Percentiles rank a stretch among this genome's conserved stretches.
These are phyloP conservation scores for Insectozyma bohioensis DNA, from an alignment of 1,139 yeast genomes.

Conservation along the genomic window DNA sequence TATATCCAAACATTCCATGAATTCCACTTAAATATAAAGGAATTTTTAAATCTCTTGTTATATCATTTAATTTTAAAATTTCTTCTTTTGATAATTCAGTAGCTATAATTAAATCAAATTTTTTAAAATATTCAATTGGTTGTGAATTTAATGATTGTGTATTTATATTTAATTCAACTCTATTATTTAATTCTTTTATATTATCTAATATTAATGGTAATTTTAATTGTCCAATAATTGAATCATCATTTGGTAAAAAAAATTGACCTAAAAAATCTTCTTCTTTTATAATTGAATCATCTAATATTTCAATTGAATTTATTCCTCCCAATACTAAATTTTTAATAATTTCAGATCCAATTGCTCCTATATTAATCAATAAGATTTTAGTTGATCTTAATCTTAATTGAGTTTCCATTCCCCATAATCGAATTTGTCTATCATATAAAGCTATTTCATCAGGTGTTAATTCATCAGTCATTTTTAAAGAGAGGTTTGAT, in stretches of 20 bases:
- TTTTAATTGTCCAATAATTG: constrained; percentile 48
- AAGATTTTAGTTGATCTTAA: constrained; percentile 74
- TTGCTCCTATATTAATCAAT: constrained; percentile 65
- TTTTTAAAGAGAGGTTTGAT: no score
- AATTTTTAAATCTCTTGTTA: constrained; percentile 54
- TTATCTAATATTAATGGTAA: constrained; percentile 54
- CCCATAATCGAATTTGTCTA: constrained; percentile 96
- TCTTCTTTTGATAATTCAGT: constrained; percentile 58
- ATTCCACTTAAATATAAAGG: constrained; percentile 70
- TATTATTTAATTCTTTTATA: constrained; percentile 72
- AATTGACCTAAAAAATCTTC: constrained; percentile 79
- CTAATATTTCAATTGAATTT: constrained; percentile 73
- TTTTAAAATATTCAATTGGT: constrained; percentile 43
- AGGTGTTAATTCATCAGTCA: constrained; percentile 11
- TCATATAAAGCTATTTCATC: constrained; percentile 94
- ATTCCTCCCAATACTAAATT: constrained; percentile 88
- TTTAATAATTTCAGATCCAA: constrained; percentile 79
- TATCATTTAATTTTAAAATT: constrained; percentile 44
- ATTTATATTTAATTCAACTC: constrained; percentile 58
- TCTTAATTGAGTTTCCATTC: constrained; percentile 85
- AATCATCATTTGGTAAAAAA: constrained; percentile 59
- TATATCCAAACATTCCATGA: constrained; percentile 82
- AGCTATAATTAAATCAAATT: constrained; percentile 72
- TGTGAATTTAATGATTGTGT: constrained; percentile 30
- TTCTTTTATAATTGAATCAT: constrained; percentile 51